Evolutionary conservation across 441 rosid species (phyloP), one percentile per base, ranked within the genome.

Genomic region (Biscutella laevigata): DNA sequence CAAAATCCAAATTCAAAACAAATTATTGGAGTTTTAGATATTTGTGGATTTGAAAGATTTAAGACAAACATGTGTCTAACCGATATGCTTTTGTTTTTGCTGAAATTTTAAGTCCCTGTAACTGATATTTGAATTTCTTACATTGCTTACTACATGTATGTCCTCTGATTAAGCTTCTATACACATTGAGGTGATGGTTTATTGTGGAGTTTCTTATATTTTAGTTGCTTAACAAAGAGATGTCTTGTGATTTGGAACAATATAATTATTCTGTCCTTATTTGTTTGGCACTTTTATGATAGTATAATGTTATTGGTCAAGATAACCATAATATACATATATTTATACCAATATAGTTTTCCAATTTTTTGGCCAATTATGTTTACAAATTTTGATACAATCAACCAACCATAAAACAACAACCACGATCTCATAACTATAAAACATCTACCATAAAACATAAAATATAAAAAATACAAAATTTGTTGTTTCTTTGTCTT

Each of bases 31-130:
- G 94, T 92, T 70, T 89, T 88, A 63, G 83, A 77, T 75, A 78
- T 84, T 38, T 82, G 82, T 65, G 90, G 94, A 71, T 84, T 84
- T 48, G 94, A 82, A 79, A 80, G 86, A 88, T 92, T 91, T 83
- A 83, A 91, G 87, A 83, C 95, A 82, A 91, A 88, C 95, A 86
- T 94, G 98, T 91, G 96, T 89, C 80, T 82, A 76, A 73, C 84
- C 55, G 95, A 92, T 91, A 87, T 38, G 91, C 94, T 71, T 78
- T 86, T 84, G 77, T 75, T 72, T 85, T 77, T 76, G 34, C 62
- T 47, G 55, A 49, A 42, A 55, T 68, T 42, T 21, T 61, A 41
- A 32, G 40, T 45, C 28, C 55, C 28, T 50, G 54, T n/a, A 49
- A 50, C 43, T 42, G 64, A 43, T 28, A 40, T 13, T 15, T 35